Evolutionary conservation across 768 basidiomycete genomes (phyloP).

Genomic region (Mycena vitilis): DNA sequence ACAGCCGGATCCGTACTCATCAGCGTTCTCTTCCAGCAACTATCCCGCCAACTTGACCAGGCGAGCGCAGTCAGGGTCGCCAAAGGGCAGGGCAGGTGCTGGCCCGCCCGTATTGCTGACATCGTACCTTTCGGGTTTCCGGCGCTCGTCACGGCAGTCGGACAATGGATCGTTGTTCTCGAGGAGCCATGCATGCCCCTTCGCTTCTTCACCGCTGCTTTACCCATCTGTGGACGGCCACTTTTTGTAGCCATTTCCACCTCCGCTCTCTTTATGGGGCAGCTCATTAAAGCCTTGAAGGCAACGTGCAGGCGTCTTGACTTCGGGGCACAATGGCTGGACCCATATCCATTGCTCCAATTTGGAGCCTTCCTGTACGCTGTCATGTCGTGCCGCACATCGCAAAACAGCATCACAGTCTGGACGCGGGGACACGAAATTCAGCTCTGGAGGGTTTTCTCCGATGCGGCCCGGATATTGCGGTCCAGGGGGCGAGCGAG

Average conservation of each 20-base stretch:
- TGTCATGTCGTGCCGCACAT: conserved; percentile 3
- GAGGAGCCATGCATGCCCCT: background rate
- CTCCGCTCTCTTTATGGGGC: background rate
- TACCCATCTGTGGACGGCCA: background rate
- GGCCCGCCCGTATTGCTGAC: conserved; percentile 1
- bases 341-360: background rate
- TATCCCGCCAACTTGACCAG: background rate
- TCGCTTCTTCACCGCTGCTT: background rate
- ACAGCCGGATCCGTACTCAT: background rate
- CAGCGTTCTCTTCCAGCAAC: background rate
- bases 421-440: conserved; percentile 2
- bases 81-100: background rate
- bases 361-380: background rate
- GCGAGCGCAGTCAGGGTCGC: conserved; percentile 2
- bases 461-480: background rate
- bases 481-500: background rate
- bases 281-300: background rate
- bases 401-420: conserved; percentile 4
- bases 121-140: background rate
- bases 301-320: background rate
- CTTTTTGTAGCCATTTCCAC: conserved; percentile 3
- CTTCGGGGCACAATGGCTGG: background rate
- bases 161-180: conserved; percentile 7
- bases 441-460: conserved; percentile 7
- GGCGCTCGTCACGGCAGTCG: conserved; percentile 7